Evolutionary conservation across 2,329 filamentous ascomycete species (phyloP), one percentile per base, ranked within the genome.

Genomic region (Clonostachys chloroleuca): DNA sequence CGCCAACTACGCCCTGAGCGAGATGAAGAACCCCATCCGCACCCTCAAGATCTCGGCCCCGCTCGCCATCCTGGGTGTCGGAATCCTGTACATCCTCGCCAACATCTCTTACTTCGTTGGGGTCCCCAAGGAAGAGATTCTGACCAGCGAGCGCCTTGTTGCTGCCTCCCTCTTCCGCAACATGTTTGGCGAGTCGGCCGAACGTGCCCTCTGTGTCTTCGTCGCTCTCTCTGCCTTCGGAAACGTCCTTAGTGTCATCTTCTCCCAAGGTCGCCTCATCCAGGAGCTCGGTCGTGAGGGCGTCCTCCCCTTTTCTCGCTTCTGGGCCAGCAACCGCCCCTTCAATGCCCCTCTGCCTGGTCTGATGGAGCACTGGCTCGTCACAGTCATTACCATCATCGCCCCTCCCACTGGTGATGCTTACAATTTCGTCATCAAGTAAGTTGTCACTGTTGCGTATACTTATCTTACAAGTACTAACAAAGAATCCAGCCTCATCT

Each of bases 31-130:
- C 62, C 84, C 84, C 0, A 75, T 83, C 6, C 72, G 73, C 20
- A 87, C 83, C 0, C 72, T 87, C 49, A 83, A 81, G 62, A 75
- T 81, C 43, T 83, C 83, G n/a, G 82, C 80, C 1, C 79, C 83
- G 3, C 56, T 81, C 9, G 83, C 81, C 43, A 71, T 87, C 30
- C 70, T 67, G 39, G 69, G 75, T 20, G 77, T 84, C 35, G 77
- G 79, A 0, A 54, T 84, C 30, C 66, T 86, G 1, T 87, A 87
- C 66, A 81, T 86, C 68, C 71, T 87, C 16, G 76, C 77, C 59
- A 87, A 87, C 64, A 75, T 86, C 41, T 77, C 83, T 45, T 86
- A 86, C 64, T 86, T 86, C 54, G 80, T 81, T 7, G 76, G 72
- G 12, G 76, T 80, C 0, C 66, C 75, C 50, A 75, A 73, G 57